Conservation (phyloP, 1,284 basidiomycete species). For the Moesziomyces sp. region DNA sequence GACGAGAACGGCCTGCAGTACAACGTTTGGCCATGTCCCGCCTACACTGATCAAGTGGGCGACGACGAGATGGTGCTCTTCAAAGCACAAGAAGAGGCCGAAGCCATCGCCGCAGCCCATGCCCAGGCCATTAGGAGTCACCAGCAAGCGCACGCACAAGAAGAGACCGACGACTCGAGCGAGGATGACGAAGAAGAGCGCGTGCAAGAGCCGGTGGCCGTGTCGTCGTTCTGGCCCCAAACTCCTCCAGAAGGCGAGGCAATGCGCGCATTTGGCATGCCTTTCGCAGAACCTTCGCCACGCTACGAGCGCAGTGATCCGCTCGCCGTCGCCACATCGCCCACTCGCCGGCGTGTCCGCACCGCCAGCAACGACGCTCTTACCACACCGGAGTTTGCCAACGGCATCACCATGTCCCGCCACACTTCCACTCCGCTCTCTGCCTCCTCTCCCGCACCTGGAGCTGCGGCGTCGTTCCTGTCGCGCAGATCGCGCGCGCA, state of each 20-base stretch:
- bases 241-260: slow-evolving; percentile 3
- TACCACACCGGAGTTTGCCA: slow-evolving; percentile 8
- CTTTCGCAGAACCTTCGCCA: slow-evolving; percentile 21
- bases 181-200: slow-evolving; percentile 4
- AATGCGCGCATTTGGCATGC: not conserved
- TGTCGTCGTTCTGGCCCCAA: not conserved
- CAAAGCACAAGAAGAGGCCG: slow-evolving; percentile 40
- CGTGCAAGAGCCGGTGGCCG: slow-evolving; percentile 1
- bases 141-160: not conserved
- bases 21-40: slow-evolving; percentile 29
- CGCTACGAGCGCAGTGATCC: slow-evolving; percentile 21
- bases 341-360: slow-evolving; percentile 4
- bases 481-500: slow-evolving; percentile 13
- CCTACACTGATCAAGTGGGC: slow-evolving; percentile 36
- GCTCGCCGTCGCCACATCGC: not conserved
- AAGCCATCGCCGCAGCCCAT: slow-evolving; percentile 18
- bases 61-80: slow-evolving; percentile 53
- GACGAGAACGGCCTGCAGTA: slow-evolving; percentile 9
- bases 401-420: slow-evolving; percentile 25
- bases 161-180: slow-evolving; percentile 5
- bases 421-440: slow-evolving; percentile 24
- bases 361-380: slow-evolving; percentile 7
- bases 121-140: slow-evolving; percentile 1
- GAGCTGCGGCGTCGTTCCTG: slow-evolving; percentile 2
- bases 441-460: slow-evolving; percentile 5